Evolutionary conservation across 345 rosid genomes (phyloP), one percentile per base, ranked within the genome.

Genomic region (Bretschneidera sinensis): DNA sequence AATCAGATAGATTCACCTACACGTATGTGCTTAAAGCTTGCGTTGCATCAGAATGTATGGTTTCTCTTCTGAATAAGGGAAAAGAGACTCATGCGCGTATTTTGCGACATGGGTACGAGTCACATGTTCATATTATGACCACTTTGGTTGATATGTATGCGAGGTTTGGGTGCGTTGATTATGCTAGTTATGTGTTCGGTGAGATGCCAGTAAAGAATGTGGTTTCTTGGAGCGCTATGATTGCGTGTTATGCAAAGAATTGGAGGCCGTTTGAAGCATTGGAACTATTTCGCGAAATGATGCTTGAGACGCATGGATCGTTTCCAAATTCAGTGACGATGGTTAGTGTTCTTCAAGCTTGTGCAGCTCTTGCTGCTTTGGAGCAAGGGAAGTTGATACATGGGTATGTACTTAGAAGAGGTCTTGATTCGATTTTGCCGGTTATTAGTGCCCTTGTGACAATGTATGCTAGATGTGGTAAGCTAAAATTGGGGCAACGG

Each of bases 271-370:
- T 76, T 28, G 83, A 78, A 62, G 98, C 98, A 6, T 62, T 83
- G 68, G 82, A 82, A 70, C 72, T 80, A 60, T 92, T 92, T 60
- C 43, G 74, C 51, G 85, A 80, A 66, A 87, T 92, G 96, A 78
- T 82, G 76, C 48, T 57, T 11, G 69, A 77, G 48, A 78, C 76
- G 0, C 62, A 57, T 55, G 94, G 81, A 72, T 57, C 63, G 2
- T 60, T 72, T 65, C 87, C 94, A 0, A 83, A 84, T 75, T 83
- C 96, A 6, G 91, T 88, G 66, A 89, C 90, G 31, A 80, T 92
- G 94, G 89, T 89, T 21, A 91, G 92, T 43, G 89, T 89, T 64
- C 97, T 92, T 71, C 96, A 89, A 72, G 97, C 96, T 7, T 89
- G 98, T 71, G 97, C 90, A 24, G 86, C 89, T 6, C 78, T 86